A percentile compares a stretch with the other conserved stretches of the same genome.
Conservation (phyloP, 1,284 basidiomycete species). For the Ceratobasidium theobromae region DNA sequence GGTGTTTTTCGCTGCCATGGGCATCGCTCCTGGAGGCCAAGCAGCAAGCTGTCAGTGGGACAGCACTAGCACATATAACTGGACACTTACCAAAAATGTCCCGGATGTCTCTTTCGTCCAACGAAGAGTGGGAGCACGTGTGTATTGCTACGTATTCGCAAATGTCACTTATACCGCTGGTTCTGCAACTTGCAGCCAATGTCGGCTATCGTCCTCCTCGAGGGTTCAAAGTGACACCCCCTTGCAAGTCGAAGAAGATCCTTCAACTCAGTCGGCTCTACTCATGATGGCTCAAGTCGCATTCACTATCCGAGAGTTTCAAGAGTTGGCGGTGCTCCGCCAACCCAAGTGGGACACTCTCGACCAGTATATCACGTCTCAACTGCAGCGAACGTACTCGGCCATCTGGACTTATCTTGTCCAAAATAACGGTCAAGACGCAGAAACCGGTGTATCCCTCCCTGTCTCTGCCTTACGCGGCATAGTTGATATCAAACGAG, state of each 20-base stretch:
- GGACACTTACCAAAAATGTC: not conserved
- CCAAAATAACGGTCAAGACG: not conserved
- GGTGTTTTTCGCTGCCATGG: not conserved
- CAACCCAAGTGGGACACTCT: not conserved
- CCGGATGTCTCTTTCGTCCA: not conserved
- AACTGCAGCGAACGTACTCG: not conserved
- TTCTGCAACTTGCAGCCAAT: not conserved
- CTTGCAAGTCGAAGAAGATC: not conserved
- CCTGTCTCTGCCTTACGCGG: not conserved
- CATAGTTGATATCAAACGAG: not conserved
- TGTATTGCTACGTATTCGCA: not conserved
- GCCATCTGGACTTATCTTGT: not conserved
- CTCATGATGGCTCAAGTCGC: slow-evolving; percentile 1
- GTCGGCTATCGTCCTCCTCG: not conserved
- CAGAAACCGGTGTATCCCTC: not conserved
- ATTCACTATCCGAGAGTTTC: not conserved
- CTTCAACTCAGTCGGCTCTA: not conserved
- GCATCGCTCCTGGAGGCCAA: not conserved
- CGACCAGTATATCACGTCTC: not conserved
- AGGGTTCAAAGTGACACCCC: not conserved
- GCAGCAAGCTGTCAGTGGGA: not conserved
- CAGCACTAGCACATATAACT: not conserved
- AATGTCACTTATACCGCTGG: not conserved
- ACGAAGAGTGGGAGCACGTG: not conserved
- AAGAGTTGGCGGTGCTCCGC: not conserved